Percentiles rank a stretch among this genome's conserved stretches.
phyloP scores from a whole-genome alignment of 2,329 filamentous ascomycete species.

The Pseudogymnoascus sp. region DNA sequence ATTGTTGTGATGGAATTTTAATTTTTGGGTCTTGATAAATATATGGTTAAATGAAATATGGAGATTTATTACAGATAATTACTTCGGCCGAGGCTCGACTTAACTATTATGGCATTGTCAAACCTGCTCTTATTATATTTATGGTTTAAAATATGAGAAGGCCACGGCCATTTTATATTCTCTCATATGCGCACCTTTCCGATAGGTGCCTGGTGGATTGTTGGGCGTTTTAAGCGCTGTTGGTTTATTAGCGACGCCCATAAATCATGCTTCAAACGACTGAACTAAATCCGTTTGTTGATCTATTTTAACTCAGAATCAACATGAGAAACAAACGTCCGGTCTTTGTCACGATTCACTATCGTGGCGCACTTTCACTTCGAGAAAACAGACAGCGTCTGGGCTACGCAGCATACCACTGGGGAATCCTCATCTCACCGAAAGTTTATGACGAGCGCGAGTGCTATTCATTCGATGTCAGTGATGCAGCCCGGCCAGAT shows the following conservation, averaged over 20 bases:
- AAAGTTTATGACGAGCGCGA: not conserved
- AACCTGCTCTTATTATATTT: not conserved
- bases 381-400: not conserved
- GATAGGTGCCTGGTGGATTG: not conserved
- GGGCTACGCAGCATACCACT: not conserved
- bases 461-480: not conserved
- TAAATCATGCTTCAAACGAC: not conserved
- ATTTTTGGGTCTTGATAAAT: not conserved
- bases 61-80: not conserved
- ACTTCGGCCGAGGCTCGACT: not conserved
- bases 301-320: not conserved
- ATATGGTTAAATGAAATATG: not conserved
- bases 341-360: not conserved
- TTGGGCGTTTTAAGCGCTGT: not conserved
- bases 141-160: not conserved
- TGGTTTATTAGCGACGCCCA: not conserved
- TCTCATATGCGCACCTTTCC: not conserved
- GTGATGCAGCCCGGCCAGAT: not conserved
- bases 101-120: not conserved
- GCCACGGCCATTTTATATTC: not conserved
- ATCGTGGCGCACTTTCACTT: not conserved
- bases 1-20: not conserved
- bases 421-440: not conserved
- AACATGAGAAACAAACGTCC: not conserved
- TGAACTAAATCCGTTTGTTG: too few relatives aligned